Evolutionary conservation across 805 yeast genomes (phyloP).

Genomic region (Lipomyces oligophaga): DNA sequence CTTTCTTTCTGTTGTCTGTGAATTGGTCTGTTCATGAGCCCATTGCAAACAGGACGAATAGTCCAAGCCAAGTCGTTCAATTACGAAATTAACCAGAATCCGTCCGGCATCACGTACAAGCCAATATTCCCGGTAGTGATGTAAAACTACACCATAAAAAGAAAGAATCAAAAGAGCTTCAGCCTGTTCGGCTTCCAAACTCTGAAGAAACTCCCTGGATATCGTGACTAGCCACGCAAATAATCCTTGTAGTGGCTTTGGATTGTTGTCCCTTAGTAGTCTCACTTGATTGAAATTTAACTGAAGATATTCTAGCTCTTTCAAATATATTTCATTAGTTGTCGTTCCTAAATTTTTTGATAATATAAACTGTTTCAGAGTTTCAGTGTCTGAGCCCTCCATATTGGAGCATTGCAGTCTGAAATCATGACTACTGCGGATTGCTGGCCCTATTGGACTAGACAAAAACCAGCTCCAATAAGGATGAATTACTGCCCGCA

Average conservation of each 20-base stretch:
- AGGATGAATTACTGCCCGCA: neutral
- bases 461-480: neutral
- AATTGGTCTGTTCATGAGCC: too few relatives aligned
- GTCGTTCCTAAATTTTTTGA: neutral
- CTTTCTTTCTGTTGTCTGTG: too few relatives aligned
- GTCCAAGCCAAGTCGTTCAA: neutral
- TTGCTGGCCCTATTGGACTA: neutral
- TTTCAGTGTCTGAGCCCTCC: neutral
- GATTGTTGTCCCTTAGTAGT: neutral
- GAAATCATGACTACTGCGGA: neutral
- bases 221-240: neutral
- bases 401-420: neutral
- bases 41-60: neutral
- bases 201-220: neutral
- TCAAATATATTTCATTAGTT: neutral
- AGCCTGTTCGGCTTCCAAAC: neutral
- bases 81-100: neutral
- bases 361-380: neutral
- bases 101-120: neutral
- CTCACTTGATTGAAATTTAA: neutral
- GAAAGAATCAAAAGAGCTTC: slow-evolving; percentile 1
- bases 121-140: neutral
- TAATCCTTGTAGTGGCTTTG: neutral
- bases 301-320: neutral
- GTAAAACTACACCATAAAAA: neutral